These are phyloP conservation scores for Metarhizium robertsii DNA, from an alignment of 2,329 filamentous ascomycete species.

Conservation along the genomic window DNA sequence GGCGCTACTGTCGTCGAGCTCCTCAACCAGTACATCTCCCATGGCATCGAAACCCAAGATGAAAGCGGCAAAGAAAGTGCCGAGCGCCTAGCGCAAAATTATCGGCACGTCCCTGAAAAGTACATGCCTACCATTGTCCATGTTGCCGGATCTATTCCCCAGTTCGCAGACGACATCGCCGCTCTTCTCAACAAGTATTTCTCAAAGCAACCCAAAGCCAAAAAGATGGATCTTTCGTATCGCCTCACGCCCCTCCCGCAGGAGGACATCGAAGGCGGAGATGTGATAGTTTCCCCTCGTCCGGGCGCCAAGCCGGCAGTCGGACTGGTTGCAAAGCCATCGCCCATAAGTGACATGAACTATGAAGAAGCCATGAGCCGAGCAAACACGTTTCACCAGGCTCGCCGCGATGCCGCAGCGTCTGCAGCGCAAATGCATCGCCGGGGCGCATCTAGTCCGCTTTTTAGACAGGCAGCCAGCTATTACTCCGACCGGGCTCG, in stretches of 20 bases:
- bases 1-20: slow-evolving; percentile 32
- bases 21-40: slow-evolving; percentile 31
- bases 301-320: not conserved
- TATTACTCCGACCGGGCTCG: slow-evolving; percentile 67
- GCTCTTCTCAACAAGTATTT: slow-evolving; percentile 32
- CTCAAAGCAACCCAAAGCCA: slow-evolving; percentile 26
- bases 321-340: not conserved
- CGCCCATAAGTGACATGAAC: slow-evolving; percentile 6
- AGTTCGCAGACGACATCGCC: slow-evolving; percentile 31
- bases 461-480: slow-evolving; percentile 66
- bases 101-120: slow-evolving; percentile 32
- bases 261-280: slow-evolving; percentile 9
- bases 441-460: slow-evolving; percentile 54
- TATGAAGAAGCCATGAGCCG: slow-evolving; percentile 19
- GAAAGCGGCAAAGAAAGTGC: slow-evolving; percentile 19
- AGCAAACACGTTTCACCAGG: slow-evolving; percentile 19
- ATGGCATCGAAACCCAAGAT: slow-evolving; percentile 24
- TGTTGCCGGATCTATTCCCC: slow-evolving; percentile 23
- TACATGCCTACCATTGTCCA: slow-evolving; percentile 34
- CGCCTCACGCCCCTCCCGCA: slow-evolving; percentile 24
- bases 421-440: slow-evolving; percentile 33
- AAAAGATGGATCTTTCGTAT: slow-evolving; percentile 29
- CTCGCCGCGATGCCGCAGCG: slow-evolving; percentile 20
- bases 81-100: slow-evolving; percentile 25
- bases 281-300: not conserved